These are phyloP conservation scores for Emericellopsis atlantica DNA, from an alignment of 2,329 filamentous ascomycete species.

Conservation along the genomic window DNA sequence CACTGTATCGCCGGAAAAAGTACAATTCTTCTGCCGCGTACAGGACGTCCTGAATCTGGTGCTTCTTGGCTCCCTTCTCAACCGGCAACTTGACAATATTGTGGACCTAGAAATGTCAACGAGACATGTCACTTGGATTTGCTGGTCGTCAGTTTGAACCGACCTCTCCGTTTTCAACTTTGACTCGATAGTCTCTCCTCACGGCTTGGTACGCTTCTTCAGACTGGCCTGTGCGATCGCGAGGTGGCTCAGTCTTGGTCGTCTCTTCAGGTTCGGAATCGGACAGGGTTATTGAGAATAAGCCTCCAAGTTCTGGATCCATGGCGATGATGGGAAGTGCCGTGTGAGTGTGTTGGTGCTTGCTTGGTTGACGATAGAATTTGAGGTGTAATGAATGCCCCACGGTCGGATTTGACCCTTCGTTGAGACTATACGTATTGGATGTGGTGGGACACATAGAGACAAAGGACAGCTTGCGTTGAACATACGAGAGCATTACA, in stretches of 20 bases:
- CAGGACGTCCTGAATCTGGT: conserved; percentile 33
- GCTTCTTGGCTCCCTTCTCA: conserved; percentile 24
- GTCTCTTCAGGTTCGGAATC: conserved; percentile 17
- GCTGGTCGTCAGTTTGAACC: conserved; percentile 4
- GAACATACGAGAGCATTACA: too few relatives aligned
- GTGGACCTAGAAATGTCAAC: conserved; percentile 24
- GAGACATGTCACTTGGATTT: background rate
- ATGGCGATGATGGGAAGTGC: conserved; percentile 5
- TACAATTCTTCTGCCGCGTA: conserved; percentile 47
- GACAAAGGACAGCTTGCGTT: too few relatives aligned
- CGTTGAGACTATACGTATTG: too few relatives aligned
- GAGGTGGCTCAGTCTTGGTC: conserved; percentile 6
- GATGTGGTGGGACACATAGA: too few relatives aligned
- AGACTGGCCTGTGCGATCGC: conserved; percentile 26
- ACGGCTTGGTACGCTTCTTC: conserved; percentile 36
- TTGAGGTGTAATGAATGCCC: too few relatives aligned
- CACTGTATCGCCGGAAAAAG: conserved; percentile 33
- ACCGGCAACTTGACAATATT: conserved; percentile 28
- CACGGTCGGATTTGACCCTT: too few relatives aligned
- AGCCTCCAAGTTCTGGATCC: conserved; percentile 15
- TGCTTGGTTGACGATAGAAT: too few relatives aligned
- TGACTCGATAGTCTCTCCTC: conserved; percentile 28
- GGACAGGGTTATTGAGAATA: conserved; percentile 17
- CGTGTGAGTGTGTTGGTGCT: background rate
- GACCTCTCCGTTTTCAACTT: conserved; percentile 43